Evolutionary conservation across 148 eudicot species (phyloP).

Genomic region (Polygonum maritimum): DNA sequence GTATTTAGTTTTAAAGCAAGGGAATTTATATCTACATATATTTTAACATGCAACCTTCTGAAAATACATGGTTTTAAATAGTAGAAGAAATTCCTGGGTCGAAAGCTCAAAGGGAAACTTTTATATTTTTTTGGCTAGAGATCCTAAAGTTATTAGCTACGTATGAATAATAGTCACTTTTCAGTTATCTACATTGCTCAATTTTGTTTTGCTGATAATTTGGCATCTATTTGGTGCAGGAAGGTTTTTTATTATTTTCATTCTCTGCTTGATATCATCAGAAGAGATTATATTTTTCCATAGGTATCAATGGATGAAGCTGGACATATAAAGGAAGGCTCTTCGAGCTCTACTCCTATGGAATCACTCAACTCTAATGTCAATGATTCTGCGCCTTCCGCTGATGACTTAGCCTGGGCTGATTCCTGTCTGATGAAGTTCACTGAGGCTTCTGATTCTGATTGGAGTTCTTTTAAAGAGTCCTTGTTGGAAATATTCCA

Average conservation of each 20-base stretch:
- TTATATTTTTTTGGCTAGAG: background rate
- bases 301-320: background rate
- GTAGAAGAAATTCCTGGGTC: background rate
- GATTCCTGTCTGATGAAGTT: slow-evolving; percentile 57
- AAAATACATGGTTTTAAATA: background rate
- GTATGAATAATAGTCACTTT: background rate
- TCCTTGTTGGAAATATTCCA: slow-evolving; percentile 36
- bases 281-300: background rate
- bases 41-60: background rate
- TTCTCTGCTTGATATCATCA: background rate
- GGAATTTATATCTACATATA: background rate
- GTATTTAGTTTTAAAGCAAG: background rate
- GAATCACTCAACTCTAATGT: slow-evolving; percentile 16
- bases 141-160: background rate
- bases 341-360: slow-evolving; percentile 5
- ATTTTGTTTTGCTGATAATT: background rate
- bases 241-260: background rate
- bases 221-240: slow-evolving; percentile 2
- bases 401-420: slow-evolving; percentile 59
- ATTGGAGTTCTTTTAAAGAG: slow-evolving; percentile 45
- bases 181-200: background rate
- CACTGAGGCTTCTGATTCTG: slow-evolving; percentile 18
- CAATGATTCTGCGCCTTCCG: slow-evolving; percentile 24
- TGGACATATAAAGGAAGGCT: slow-evolving; percentile 23
- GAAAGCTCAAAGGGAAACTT: background rate